Evolutionary conservation across 352 stramenopile genomes (phyloP), one percentile per base, ranked within the genome.

Genomic region (Thalassiosira mediterranea): DNA sequence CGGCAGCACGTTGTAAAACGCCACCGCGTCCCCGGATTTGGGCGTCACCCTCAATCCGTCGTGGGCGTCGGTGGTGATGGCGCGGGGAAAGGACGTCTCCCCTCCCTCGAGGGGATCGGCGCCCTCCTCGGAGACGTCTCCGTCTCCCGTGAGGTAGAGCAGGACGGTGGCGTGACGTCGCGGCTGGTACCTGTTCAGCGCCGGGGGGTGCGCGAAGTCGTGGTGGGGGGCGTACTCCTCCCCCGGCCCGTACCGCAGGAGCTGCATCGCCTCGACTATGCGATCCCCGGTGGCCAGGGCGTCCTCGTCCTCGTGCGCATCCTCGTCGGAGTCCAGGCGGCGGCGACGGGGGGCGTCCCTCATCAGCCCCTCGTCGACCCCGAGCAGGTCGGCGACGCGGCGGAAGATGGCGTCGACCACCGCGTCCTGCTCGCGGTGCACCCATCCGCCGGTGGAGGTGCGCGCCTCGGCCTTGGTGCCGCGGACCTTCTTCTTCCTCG

Each of bases 1-100:
- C 7, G 88, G 86, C 46, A 94, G 61, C 32, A 94, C 87, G 58
- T 68, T 85, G 74, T 94, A 95, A 40, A 94, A 95, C 1, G 93
- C 44, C 7, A 93, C 66, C 1, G 87, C 84, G 60, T 91, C 91
- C 13, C 87, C 84, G 28, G 62, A 79, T 62, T 86, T 61, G 10
- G 84, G 82, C 64, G 73, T 75, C 25, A 90, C 76, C 40, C 84
- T 81, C 0, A 91, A 42, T 11, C 83, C 66, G 60, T 85, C 59
- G 48, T 86, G 83, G 19, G 62, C 77, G 47, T 93, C 73, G 8
- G 76, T 83, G 54, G 89, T 93, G 44, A 86, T 56, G 21, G 70
- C 88, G 4, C 84, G 72, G 34, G 87, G 87, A 69, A 93, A 93
- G 1, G 57, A 76, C 21, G 87, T 93, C 60, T 88, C 80, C 37